A percentile compares a stretch with the other conserved stretches of the same genome.
Evolutionary conservation across 495 filamentous ascomycete species (phyloP).

Genomic region (Eremomyces bilateralis): DNA sequence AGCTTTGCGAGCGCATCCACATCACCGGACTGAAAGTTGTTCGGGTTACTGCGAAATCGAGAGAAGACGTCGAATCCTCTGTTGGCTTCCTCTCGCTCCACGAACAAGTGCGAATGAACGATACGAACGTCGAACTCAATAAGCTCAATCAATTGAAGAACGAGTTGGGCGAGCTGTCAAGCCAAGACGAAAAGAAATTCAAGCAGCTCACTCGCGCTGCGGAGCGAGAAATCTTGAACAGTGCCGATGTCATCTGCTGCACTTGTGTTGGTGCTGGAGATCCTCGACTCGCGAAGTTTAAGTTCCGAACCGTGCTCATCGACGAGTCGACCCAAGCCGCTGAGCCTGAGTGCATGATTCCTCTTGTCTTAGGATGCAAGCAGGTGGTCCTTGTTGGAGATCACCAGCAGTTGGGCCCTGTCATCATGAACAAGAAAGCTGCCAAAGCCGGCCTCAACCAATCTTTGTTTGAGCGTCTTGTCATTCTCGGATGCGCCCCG

Average conservation of each 20-base stretch:
- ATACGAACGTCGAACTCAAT: slow-evolving; percentile 78
- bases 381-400: slow-evolving; percentile 95
- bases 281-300: slow-evolving; percentile 82
- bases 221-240: slow-evolving; percentile 86
- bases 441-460: slow-evolving; percentile 95
- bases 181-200: slow-evolving; percentile 94
- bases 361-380: slow-evolving; percentile 90
- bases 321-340: slow-evolving; percentile 98
- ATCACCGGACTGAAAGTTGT: slow-evolving; percentile 87
- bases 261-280: slow-evolving; percentile 97
- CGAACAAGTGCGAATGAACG: slow-evolving; percentile 92
- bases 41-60: slow-evolving; percentile 93
- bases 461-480: slow-evolving; percentile 89
- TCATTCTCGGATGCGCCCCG: slow-evolving; percentile 76
- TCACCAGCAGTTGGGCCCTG: slow-evolving; percentile 93
- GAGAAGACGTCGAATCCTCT: slow-evolving; percentile 93
- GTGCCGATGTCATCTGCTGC: slow-evolving; percentile 97
- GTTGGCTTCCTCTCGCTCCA: slow-evolving; percentile 89
- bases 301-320: slow-evolving; percentile 94
- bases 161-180: slow-evolving; percentile 79
- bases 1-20: slow-evolving; percentile 95
- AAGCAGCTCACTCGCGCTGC: slow-evolving; percentile 84
- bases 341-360: slow-evolving; percentile 98
- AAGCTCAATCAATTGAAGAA: slow-evolving; percentile 83
- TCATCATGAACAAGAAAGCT: slow-evolving; percentile 99